These are phyloP conservation scores for Nyssa sinensis DNA, from an alignment of 148 eudicot genomes.

Conservation along the genomic window DNA sequence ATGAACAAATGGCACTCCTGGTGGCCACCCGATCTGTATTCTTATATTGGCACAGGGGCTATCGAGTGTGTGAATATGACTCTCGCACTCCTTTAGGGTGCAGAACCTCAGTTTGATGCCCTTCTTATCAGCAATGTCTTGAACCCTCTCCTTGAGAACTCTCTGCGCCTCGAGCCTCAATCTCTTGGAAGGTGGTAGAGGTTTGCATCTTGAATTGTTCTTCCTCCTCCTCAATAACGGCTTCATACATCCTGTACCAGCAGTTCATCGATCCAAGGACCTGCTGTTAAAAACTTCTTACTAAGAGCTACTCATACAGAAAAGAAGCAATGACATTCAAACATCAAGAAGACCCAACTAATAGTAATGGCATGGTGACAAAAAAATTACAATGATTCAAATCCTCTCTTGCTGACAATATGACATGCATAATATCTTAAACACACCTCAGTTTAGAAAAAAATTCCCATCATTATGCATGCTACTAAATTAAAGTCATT, in stretches of 20 bases:
- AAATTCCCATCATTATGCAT: background rate
- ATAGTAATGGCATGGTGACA: background rate
- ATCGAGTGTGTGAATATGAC: slow-evolving; percentile 70
- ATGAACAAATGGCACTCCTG: slow-evolving; percentile 98
- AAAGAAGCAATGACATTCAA: slow-evolving; percentile 10
- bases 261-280: slow-evolving; percentile 84
- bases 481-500: background rate
- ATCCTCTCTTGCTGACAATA: background rate
- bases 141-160: slow-evolving; percentile 98
- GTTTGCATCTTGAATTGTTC: slow-evolving; percentile 65
- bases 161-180: slow-evolving; percentile 94
- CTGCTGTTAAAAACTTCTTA: slow-evolving; percentile 72
- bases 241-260: slow-evolving; percentile 92
- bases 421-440: background rate
- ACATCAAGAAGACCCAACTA: background rate
- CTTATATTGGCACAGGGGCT: slow-evolving; percentile 90
- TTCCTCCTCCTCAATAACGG: slow-evolving; percentile 72
- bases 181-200: slow-evolving; percentile 97
- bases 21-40: slow-evolving; percentile 97
- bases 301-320: slow-evolving; percentile 42
- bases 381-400: background rate
- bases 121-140: slow-evolving; percentile 98
- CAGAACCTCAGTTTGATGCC: slow-evolving; percentile 94
- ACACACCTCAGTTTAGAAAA: too few species aligned
- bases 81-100: slow-evolving; percentile 87